Conservation (phyloP, 2,329 filamentous ascomycete species). For the Pezicula radicicola region DNA sequence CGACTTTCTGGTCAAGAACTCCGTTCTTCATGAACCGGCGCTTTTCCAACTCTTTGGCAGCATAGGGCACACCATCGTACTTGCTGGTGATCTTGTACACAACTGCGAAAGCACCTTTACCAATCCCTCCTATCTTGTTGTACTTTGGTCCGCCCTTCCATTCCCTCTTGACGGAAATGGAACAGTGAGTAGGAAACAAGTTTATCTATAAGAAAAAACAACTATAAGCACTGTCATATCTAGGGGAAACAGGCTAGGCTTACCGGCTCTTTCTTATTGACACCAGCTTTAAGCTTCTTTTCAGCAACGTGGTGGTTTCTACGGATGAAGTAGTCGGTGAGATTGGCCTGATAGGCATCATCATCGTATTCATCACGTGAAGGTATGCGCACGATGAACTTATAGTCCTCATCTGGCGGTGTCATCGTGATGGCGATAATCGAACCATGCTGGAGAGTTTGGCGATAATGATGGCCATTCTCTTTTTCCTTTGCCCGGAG, state of each 20-base stretch:
- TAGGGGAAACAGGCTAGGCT: background rate
- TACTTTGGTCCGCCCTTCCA: slow-evolving; percentile 86
- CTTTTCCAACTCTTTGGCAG: slow-evolving; percentile 94
- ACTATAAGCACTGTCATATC: slow-evolving; percentile 3
- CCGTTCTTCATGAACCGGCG: slow-evolving; percentile 91
- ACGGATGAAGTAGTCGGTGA: slow-evolving; percentile 61
- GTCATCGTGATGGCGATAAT: slow-evolving; percentile 27
- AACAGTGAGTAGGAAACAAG: slow-evolving; percentile 26
- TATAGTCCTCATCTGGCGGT: slow-evolving; percentile 55
- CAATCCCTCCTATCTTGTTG: slow-evolving; percentile 77
- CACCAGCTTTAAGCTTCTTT: background rate
- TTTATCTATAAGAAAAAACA: slow-evolving; percentile 19
- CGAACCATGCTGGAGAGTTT: slow-evolving; percentile 28
- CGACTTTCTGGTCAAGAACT: slow-evolving; percentile 82
- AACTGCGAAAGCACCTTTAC: slow-evolving; percentile 91
- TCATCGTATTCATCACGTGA: slow-evolving; percentile 65
- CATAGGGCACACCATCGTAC: slow-evolving; percentile 77
- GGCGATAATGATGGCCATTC: slow-evolving; percentile 34
- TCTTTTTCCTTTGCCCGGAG: slow-evolving; percentile 52
- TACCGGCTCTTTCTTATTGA: slow-evolving; percentile 19
- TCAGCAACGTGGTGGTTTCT: slow-evolving; percentile 10
- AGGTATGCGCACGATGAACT: slow-evolving; percentile 84
- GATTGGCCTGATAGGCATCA: slow-evolving; percentile 64
- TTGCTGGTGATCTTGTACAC: slow-evolving; percentile 90
- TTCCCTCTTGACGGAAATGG: slow-evolving; percentile 41